These are phyloP conservation scores for Falciphora oryzae DNA, from an alignment of 2,329 filamentous ascomycete genomes.

Conservation along the genomic window DNA sequence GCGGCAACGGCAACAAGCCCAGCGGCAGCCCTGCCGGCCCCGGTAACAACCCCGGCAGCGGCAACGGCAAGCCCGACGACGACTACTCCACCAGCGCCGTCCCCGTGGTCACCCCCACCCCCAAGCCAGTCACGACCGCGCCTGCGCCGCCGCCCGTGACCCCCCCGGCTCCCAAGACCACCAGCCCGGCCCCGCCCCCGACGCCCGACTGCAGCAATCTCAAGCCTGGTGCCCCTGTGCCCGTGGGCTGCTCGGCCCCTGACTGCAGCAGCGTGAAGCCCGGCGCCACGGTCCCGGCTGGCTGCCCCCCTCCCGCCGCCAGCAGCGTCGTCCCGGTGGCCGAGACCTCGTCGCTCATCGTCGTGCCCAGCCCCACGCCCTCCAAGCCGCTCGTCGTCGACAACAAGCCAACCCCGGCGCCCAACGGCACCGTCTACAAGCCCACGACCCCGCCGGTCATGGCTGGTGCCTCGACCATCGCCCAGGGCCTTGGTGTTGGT, in stretches of 20 bases:
- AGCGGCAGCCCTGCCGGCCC: not conserved
- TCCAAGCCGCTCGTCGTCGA: not conserved
- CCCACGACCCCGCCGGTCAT: not conserved
- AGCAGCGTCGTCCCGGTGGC: not conserved
- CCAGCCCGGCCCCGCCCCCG: not conserved
- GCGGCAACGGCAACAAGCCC: conserved; percentile 2
- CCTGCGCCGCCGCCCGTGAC: not conserved
- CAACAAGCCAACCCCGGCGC: conserved; percentile 4
- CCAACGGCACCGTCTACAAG: not conserved
- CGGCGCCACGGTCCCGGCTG: not conserved
- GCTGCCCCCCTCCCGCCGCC: not conserved
- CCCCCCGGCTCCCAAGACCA: not conserved
- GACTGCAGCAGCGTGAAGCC: no score
- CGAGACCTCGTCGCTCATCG: not conserved
- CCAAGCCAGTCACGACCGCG: not conserved
- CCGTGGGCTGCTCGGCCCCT: no score
- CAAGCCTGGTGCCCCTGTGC: no score
- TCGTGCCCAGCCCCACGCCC: not conserved
- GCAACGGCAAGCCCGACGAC: not conserved
- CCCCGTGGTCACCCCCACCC: not conserved
- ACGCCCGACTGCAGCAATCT: no score
- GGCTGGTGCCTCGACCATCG: not conserved
- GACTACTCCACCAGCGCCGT: not conserved
- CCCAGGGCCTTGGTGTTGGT: not conserved
- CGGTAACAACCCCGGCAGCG: not conserved